Base-by-base conservation (phyloP, 2,329 filamentous ascomycete species). In the Aspergillus alliaceus region DNA sequence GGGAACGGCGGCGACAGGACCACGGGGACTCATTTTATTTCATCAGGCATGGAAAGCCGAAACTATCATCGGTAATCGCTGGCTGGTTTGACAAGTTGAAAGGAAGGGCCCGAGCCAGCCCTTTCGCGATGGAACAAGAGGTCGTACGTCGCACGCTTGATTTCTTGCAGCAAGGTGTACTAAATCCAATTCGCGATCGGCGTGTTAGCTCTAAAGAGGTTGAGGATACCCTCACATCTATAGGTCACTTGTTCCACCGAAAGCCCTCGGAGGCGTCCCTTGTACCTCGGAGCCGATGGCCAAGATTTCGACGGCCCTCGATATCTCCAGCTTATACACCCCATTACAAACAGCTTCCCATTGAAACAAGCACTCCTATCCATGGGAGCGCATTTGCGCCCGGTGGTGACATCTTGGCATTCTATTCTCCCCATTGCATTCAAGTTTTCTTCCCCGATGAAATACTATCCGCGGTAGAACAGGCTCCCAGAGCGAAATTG, bases 101-200 rank as follows among this genome's bases (percentile, higher is more conserved):
- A 14, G 15, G 31, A 12, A 32, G 31, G 15, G 52, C 52, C 15
- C 29, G 52, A 11, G 42, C 40, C 3, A 54, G 42, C 14, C 39
- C 20, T 11, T 24, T 35, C n/a, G 18, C 25, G 6, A 39, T 15
- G 12, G 69, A 74, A 56, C 61, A 54, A 9, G 49, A 64, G 7
- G 64, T 66, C 0, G 56, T 72, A 11, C 51, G 58, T 6, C 58
- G 57, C 24, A 69, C 70, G 18, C 60, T 74, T 6, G 56, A 63
- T 2, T 69, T 65, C 51, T 54, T 75, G 8, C 67, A 72, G 49
- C 50, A 65, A 2, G 50, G 44, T 6, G 67, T 69, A 3, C 57
- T 73, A 11, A 59, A 61, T 18, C 53, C 69, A 3, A 59, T 69
- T 39, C 61, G 61, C 12, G 56, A 49, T 18, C 59, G 63, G 37